Base-by-base conservation (phyloP, 2,329 filamentous ascomycete species). In the Ophiostoma ips region DNA sequence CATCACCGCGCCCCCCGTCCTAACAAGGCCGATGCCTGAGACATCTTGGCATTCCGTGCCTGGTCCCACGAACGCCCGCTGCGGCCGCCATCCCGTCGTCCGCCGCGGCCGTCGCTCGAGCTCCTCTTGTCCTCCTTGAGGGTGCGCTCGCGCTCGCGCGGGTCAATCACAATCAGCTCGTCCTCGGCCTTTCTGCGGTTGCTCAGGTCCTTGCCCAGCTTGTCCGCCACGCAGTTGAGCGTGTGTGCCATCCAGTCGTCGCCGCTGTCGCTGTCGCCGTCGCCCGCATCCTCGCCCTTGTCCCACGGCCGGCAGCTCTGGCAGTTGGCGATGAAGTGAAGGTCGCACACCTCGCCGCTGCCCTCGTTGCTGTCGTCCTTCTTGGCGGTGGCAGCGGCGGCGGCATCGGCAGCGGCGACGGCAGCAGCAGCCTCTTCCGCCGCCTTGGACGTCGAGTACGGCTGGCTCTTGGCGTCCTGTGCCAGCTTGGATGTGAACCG, bases 251-350 rank as follows among this genome's bases (percentile, higher is more conserved):
- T 86, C 89, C 90, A 96, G 8, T 81, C 82, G 45, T 76, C 72
- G 6, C 80, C 81, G 46, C 76, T 72, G 46, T 79, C 79, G 3
- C 81, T 77, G 3, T 70, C 69, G 19, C 74, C 70, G 31, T 46
- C 36, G 30, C 46, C 46, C 30, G 49, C 52, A 31, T 46, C 49
- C 18, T 48, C 52, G n/a, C 35, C 48, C 3, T 81, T 75, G 60
- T 94, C 84, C 87, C 89, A 95, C 0, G 83, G 77, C 52, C 78
- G 80, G 64, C 92, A 96, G 41, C 87, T 95, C 62, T 95, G 87
- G 64, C 92, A 98, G 59, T 94, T 86, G 46, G 84, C 85, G 55
- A 98, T 94, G 64, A 96, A 98, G 63, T 98, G 92, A 34, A 98
- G 68, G 63, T 96, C 92, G 61, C 92, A 98, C 4, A 94, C 72